Evolutionary conservation across 148 eudicot genomes (phyloP), one percentile per base, ranked within the genome.

Genomic region (Fagopyrum esculentum): DNA sequence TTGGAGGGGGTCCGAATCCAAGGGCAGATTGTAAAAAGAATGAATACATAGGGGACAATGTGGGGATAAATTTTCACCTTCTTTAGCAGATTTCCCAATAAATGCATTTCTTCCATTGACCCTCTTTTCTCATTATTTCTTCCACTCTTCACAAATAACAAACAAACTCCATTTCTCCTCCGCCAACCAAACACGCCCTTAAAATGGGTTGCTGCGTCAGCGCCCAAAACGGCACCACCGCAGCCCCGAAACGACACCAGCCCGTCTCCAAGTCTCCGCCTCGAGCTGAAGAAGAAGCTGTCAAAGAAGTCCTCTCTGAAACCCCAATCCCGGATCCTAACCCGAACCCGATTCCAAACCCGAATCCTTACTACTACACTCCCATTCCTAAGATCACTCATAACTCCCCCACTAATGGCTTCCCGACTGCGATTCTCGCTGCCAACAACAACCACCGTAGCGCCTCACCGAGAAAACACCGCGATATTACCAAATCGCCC

Each of bases 301-400:
- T 91, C 76, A 91, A 91, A 55, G 93, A 91, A 82, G 91, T 91
- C 44, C 88, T 91, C 69, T 80, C 96, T 0, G 96, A 91, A 63
- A 89, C 91, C 40, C 88, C 87, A 6, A 81, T 70, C n/a, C 57
- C 64, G 44, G 60, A 12, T 77, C 79, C 44, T 54, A 48, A 13
- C 72, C 74, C 46, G 12, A 69, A 1, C 22, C 73, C 73, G 26
- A 66, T 3, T 9, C 73, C 73, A 9, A 45, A 17, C 17, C 55
- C 71, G 5, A 30, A 29, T 45, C 71, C 55, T 40, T 71, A 45
- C 74, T 71, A 66, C 74, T 71, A 46, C 74, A 71, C 74, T 16
- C 74, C 73, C 22, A 70, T 70, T 4, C 73, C 74, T 54, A 71
- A 71, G 47, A 71, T 71, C 74, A 71, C 46, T 40, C 50, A 45